Percentiles rank a stretch among this genome's conserved stretches.
These are phyloP conservation scores for Avena eriantha DNA, from an alignment of 176 grass and related monocot genomes.

Conservation along the genomic window DNA sequence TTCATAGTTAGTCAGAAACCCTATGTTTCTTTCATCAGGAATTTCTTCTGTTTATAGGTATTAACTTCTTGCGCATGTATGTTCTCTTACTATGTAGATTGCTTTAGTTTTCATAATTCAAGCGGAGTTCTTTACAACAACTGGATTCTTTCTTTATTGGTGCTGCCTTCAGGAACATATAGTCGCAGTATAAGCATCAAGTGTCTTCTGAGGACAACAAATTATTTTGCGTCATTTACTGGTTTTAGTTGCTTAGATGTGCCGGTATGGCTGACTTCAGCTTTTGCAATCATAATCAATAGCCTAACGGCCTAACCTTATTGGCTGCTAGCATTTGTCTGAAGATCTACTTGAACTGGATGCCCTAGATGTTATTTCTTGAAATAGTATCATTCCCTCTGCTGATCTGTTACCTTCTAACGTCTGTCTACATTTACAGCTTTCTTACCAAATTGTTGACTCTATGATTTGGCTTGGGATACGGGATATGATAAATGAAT, in stretches of 20 bases:
- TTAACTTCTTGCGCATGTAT: neutral
- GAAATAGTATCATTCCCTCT: neutral
- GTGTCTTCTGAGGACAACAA: neutral
- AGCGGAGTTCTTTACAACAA: neutral
- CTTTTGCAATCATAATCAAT: slow-evolving; percentile 4
- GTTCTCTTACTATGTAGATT: neutral
- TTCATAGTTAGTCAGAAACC: neutral
- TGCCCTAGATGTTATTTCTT: slow-evolving; percentile 5
- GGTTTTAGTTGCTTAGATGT: slow-evolving; percentile 9
- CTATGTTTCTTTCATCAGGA: slow-evolving; percentile 13
- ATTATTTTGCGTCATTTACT: neutral
- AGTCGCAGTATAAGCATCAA: neutral
- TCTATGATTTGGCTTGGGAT: slow-evolving; percentile 99
- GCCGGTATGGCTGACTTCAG: neutral
- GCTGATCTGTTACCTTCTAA: slow-evolving; percentile 31
- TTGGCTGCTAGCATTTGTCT: neutral
- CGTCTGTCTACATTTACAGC: slow-evolving; percentile 57
- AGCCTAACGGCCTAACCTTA: neutral
- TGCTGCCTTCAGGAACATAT: neutral
- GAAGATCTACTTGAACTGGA: slow-evolving; percentile 36
- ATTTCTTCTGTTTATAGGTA: neutral
- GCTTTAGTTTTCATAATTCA: neutral
- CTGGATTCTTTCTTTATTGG: neutral
- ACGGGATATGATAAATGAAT: slow-evolving; percentile 98
- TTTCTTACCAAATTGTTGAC: slow-evolving; percentile 96